phyloP scores from a whole-genome alignment of 306 rosid species.

The Dicorynia guianensis region DNA sequence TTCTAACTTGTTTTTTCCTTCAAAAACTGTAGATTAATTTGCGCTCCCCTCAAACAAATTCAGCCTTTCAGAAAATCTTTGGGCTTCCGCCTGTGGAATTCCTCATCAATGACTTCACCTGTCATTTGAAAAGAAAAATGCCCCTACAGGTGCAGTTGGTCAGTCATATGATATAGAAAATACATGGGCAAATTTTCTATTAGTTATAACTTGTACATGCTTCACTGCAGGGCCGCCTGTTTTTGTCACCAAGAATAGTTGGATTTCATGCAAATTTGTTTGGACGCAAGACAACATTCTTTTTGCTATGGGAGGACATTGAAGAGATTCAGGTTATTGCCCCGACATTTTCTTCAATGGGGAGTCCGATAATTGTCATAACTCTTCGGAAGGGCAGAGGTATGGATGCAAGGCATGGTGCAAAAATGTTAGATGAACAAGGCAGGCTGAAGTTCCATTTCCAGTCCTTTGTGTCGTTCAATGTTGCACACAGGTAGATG shows the following conservation, averaged over 20 bases:
- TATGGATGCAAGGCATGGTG: constrained; percentile 91
- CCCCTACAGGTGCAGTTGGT: constrained; percentile 77
- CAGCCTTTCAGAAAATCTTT: constrained; percentile 89
- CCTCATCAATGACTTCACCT: constrained; percentile 96
- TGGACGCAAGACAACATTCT: constrained; percentile 88
- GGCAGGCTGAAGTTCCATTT: constrained; percentile 97
- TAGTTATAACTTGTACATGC: constrained; percentile 25
- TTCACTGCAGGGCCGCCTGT: constrained; percentile 85
- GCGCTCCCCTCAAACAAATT: constrained; percentile 98
- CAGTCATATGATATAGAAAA: constrained; percentile 30
- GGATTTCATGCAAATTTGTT: constrained; percentile 96
- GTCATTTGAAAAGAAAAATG: constrained; percentile 97
- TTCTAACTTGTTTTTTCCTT: constrained; percentile 23
- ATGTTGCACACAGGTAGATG: constrained; percentile 80
- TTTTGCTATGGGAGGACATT: constrained; percentile 97
- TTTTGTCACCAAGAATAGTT: constrained; percentile 89
- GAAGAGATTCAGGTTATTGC: constrained; percentile 83
- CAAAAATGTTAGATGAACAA: constrained; percentile 83
- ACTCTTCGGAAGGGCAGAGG: constrained; percentile 93
- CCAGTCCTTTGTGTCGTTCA: constrained; percentile 94
- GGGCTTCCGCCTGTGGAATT: constrained; percentile 96
- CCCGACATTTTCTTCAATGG: constrained; percentile 93
- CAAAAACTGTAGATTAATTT: constrained; percentile 65
- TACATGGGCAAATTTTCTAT: constrained; percentile 22
- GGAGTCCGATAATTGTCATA: constrained; percentile 87